These are phyloP conservation scores for Magnusiomyces sp. DNA, from an alignment of 1,139 yeast species.

Conservation along the genomic window DNA sequence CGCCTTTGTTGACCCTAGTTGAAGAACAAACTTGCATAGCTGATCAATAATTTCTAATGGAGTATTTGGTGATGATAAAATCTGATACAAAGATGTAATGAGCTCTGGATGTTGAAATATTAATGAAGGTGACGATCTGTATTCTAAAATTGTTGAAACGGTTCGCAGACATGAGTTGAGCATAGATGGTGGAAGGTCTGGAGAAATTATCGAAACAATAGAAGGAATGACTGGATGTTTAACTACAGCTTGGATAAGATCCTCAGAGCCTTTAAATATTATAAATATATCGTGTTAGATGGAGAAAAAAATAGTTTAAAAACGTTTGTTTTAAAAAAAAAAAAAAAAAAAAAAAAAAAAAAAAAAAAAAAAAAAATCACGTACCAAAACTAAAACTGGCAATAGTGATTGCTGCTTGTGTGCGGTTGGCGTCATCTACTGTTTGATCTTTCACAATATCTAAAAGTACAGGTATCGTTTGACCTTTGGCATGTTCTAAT, in stretches of 20 bases:
- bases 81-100: slow-evolving; percentile 17
- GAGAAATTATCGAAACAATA: slow-evolving; percentile 16
- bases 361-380: background rate
- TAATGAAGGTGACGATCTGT: slow-evolving; percentile 20
- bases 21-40: slow-evolving; percentile 23
- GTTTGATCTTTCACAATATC: slow-evolving; percentile 17
- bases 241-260: slow-evolving; percentile 19
- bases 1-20: slow-evolving; percentile 19
- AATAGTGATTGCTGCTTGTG: slow-evolving; percentile 27
- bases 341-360: background rate
- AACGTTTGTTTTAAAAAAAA: too few species aligned
- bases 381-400: slow-evolving; percentile 27
- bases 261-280: slow-evolving; percentile 15
- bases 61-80: slow-evolving; percentile 17
- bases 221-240: slow-evolving; percentile 20
- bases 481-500: slow-evolving; percentile 20
- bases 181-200: slow-evolving; percentile 17
- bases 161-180: slow-evolving; percentile 23
- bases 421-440: slow-evolving; percentile 18
- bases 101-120: slow-evolving; percentile 20
- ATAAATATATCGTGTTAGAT: background rate
- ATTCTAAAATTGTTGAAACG: slow-evolving; percentile 21
- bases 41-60: slow-evolving; percentile 18
- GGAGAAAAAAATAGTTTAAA: slow-evolving; percentile 1
- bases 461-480: slow-evolving; percentile 24